These are phyloP conservation scores for Silene noctiflora DNA, from an alignment of 179 eudicot genomes.

Conservation along the genomic window DNA sequence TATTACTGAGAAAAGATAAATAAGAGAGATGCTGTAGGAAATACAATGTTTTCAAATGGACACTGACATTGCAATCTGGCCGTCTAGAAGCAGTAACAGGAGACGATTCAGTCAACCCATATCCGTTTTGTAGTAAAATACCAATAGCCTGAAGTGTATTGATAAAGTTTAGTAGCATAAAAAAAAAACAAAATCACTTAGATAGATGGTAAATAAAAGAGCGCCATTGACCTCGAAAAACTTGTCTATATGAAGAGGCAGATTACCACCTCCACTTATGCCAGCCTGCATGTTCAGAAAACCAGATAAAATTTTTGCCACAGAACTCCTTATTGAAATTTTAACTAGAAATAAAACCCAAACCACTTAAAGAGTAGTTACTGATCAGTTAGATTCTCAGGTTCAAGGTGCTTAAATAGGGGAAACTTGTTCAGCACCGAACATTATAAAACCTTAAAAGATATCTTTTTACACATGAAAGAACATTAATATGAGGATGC, in stretches of 20 bases:
- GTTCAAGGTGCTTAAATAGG: not conserved
- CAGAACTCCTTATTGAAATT: not conserved
- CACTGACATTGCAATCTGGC: constrained; percentile 62
- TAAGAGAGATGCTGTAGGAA: not conserved
- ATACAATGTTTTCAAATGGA: not conserved
- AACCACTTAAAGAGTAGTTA: not conserved
- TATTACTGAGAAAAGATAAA: not conserved
- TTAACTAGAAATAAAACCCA: not conserved
- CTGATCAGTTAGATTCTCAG: not conserved
- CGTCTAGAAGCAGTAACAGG: constrained; percentile 79
- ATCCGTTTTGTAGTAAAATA: constrained; percentile 72
- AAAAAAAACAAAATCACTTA: constrained; percentile 9
- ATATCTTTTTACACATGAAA: too few relatives aligned
- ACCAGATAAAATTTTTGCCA: constrained; percentile 6
- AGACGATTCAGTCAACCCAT: constrained; percentile 88
- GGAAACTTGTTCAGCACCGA: too few relatives aligned
- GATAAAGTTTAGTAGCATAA: constrained; percentile 6
- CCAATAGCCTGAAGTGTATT: constrained; percentile 63
- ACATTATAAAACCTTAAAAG: too few relatives aligned
- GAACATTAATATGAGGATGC: too few relatives aligned
- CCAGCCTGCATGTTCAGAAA: constrained; percentile 60
- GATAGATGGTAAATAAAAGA: constrained; percentile 15
- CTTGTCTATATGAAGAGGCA: constrained; percentile 77
- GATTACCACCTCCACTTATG: constrained; percentile 93
- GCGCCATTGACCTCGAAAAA: constrained; percentile 74